phyloP scores from a whole-genome alignment of 2,329 filamentous ascomycete species.

The Cercospora sp. region DNA sequence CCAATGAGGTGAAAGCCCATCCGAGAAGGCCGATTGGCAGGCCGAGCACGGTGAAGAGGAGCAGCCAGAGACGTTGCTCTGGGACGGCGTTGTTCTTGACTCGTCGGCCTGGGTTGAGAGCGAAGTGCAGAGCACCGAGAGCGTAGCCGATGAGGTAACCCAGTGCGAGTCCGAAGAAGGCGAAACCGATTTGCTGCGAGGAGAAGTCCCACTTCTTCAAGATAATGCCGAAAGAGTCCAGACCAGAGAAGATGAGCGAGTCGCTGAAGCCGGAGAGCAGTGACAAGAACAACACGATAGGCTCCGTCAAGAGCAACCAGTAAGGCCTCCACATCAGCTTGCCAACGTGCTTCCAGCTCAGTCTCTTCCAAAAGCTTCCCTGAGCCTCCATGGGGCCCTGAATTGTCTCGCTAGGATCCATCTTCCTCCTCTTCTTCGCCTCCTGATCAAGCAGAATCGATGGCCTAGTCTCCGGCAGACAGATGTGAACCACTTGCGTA shows the following conservation, averaged over 20 bases:
- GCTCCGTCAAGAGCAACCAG: slow-evolving; percentile 71
- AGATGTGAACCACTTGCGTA: slow-evolving; percentile 58
- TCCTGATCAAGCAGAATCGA: slow-evolving; percentile 75
- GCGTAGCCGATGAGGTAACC: slow-evolving; percentile 65
- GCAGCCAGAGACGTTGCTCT: slow-evolving; percentile 65
- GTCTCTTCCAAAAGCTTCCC: slow-evolving; percentile 34
- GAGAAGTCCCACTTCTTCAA: slow-evolving; percentile 63
- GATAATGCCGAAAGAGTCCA: slow-evolving; percentile 69
- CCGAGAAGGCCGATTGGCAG: slow-evolving; percentile 68
- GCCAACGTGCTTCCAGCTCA: slow-evolving; percentile 44
- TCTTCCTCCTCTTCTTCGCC: slow-evolving; percentile 66
- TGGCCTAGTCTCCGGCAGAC: slow-evolving; percentile 70
- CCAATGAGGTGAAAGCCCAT: slow-evolving; percentile 68
- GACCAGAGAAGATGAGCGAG: slow-evolving; percentile 75
- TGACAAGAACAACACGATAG: slow-evolving; percentile 70
- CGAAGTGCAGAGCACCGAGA: slow-evolving; percentile 53
- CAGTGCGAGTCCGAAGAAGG: slow-evolving; percentile 60
- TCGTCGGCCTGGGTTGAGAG: slow-evolving; percentile 49
- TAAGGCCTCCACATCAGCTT: slow-evolving; percentile 65
- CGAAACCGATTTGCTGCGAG: slow-evolving; percentile 57
- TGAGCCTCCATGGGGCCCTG: slow-evolving; percentile 72
- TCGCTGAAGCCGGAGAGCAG: slow-evolving; percentile 72
- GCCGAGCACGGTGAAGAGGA: slow-evolving; percentile 62
- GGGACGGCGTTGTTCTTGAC: slow-evolving; percentile 54
- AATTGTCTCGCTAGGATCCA: slow-evolving; percentile 53